Evolutionary conservation across 2,329 filamentous ascomycete species (phyloP), one percentile per base, ranked within the genome.

Genomic region (Exserohilum turcica): DNA sequence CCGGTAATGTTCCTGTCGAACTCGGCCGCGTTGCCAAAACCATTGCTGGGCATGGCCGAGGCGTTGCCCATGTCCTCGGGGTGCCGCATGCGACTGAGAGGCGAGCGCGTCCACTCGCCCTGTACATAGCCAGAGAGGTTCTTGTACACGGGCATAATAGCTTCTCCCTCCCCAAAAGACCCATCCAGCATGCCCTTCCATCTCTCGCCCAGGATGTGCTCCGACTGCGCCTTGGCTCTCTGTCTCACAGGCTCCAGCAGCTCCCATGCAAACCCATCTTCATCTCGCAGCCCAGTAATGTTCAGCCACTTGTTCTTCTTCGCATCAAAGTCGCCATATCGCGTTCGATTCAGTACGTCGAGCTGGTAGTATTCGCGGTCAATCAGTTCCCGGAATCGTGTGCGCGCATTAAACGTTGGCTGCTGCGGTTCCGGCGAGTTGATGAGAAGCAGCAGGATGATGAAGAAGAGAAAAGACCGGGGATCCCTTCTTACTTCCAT

Each of bases 1-100:
- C 91, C 90, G 0, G 92, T 96, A 53, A 96, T 80, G 73, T 97
- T 97, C 58, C 90, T 84, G 21, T 84, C 84, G 82, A 90, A 96
- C 12, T 86, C 82, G 24, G 78, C 76, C 19, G 52, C 18, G 37
- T 82, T 80, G 18, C 84, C 81, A 79, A 92, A 96, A 37, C 85
- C 82, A 56, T 89, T 81, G 10, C 79, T 82, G 1, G 87, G 85
- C 10, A 84, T 82, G 56, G 89, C 85, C 10, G 81, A 81, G 28
- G 84, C 73, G 43, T 78, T 65, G 52, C 80, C 80, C 59, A 80
- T 70, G 9, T 78, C 74, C 9, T 70, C 70, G 68, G 78, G 70
- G 75, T 81, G 56, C 67, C 79, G 62, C 73, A 79, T 58, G 59
- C 49, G 75, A 78, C 65, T 76, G 82, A 80, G 37, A 78, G 80